A percentile compares a stretch with the other conserved stretches of the same genome.
Evolutionary conservation across 441 rosid species (phyloP).

Genomic region (Adansonia grandidieri): DNA sequence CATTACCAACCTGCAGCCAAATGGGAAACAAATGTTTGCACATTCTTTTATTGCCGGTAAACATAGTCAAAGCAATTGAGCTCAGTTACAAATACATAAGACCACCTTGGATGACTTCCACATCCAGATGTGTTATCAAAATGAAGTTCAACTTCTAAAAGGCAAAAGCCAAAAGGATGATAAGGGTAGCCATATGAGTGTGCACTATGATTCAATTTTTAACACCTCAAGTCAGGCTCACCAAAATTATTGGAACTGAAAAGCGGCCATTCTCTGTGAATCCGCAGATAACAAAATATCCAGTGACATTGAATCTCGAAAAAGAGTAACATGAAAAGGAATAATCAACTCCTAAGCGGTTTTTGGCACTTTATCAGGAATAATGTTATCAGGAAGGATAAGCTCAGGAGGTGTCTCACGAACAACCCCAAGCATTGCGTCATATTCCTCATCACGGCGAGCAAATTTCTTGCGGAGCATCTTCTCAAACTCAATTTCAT

Average conservation of each 20-base stretch:
- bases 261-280: slow-evolving; percentile 31
- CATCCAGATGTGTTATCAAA: slow-evolving; percentile 17
- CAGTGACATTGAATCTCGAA: slow-evolving; percentile 32
- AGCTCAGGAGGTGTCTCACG: slow-evolving; percentile 61
- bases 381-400: slow-evolving; percentile 47
- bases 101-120: slow-evolving; percentile 19
- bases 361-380: slow-evolving; percentile 49
- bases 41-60: slow-evolving; percentile 6
- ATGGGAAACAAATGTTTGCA: not conserved
- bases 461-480: slow-evolving; percentile 62
- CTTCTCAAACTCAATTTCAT: slow-evolving; percentile 65
- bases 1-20: no score
- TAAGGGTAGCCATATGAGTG: slow-evolving; percentile 19
- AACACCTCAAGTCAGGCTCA: slow-evolving; percentile 15
- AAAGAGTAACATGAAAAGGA: slow-evolving; percentile 13
- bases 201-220: slow-evolving; percentile 10
- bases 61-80: not conserved
- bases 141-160: slow-evolving; percentile 24
- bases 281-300: slow-evolving; percentile 26
- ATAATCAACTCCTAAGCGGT: slow-evolving; percentile 35
- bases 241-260: slow-evolving; percentile 42
- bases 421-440: slow-evolving; percentile 55
- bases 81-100: slow-evolving; percentile 12
- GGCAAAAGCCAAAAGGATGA: slow-evolving; percentile 16
- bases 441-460: slow-evolving; percentile 59